Evolutionary conservation across 2,329 filamentous ascomycete species (phyloP), one percentile per base, ranked within the genome.

Genomic region (Xenoacremonium recifei): DNA sequence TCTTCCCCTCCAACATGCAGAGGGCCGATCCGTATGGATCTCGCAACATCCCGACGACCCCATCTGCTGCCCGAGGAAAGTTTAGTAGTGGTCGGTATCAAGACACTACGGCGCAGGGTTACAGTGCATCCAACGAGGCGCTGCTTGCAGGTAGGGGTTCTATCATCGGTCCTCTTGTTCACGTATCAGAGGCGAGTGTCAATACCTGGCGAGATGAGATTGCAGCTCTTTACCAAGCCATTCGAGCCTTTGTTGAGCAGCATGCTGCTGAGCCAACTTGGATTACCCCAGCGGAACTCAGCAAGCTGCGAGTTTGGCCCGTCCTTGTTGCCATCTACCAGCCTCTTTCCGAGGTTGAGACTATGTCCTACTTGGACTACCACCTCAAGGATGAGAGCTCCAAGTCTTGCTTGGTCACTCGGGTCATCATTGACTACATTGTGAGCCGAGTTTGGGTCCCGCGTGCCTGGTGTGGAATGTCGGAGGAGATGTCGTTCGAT

Each of bases 341-440:
- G 23, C 66, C 66, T 6, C 57, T 71, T 17, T 64, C 61, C 13
- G 62, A 65, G 39, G 34, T 51, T 1, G 67, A 71, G 48, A 66
- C 68, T 2, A 49, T 63, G 4, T 67, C 68, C 4, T 71, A 71
- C 37, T 63, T 71, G 16, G 62, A 68, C 35, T 62, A 60, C 40
- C 68, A 71, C 38, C 58, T 71, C 17, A 62, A 62, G 39, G 63
- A 67, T 17, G 59, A 62, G 23, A 64, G 65, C 41, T 61, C 65
- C 36, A 70, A 70, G 53, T 62, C 63, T 3, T 71, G 68, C 47
- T 59, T 71, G n/a, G 64, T 71, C 13, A 69, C 68, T 3, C 63
- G 68, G 6, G 60, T 70, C 45, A 60, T 70, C 16, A 61, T 71
- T 21, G 68, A 71, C 51, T 70, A 66, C 40, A 59, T 71, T 30